A percentile compares a stretch with the other conserved stretches of the same genome.
These are phyloP conservation scores for Zoysia matrella DNA, from an alignment of 202 grass and related monocot genomes.

Conservation along the genomic window DNA sequence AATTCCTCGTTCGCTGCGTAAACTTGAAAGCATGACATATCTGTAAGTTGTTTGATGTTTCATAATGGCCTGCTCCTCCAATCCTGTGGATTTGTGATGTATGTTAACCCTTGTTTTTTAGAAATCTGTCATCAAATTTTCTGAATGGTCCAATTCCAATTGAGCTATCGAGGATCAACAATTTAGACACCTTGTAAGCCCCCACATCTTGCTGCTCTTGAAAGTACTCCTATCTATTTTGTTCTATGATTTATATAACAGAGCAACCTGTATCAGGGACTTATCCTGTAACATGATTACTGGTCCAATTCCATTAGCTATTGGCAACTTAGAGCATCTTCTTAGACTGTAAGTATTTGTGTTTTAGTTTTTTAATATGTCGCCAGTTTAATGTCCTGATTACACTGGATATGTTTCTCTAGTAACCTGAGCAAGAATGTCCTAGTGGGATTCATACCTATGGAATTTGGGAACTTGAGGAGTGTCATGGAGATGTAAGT, in stretches of 20 bases:
- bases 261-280: not conserved
- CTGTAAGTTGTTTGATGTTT: constrained; percentile 59
- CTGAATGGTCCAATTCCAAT: constrained; percentile 75
- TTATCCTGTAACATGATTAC: constrained; percentile 61
- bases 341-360: constrained; percentile 73
- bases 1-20: constrained; percentile 69
- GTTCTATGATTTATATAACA: constrained; percentile 26
- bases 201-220: not conserved
- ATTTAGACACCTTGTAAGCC: constrained; percentile 96
- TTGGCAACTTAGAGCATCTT: constrained; percentile 92
- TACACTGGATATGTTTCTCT: constrained; percentile 20
- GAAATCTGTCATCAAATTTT: too few relatives aligned
- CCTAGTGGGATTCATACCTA: constrained; percentile 76
- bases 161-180: constrained; percentile 85
- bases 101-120: not conserved
- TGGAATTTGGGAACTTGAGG: too few relatives aligned
- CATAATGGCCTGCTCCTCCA: not conserved
- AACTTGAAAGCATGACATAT: too few relatives aligned
- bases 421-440: constrained; percentile 96
- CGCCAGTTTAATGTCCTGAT: constrained; percentile 26
- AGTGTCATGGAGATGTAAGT: too few relatives aligned
- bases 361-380: not conserved
- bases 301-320: constrained; percentile 79
- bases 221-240: constrained; percentile 2
- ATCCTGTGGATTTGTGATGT: not conserved